A percentile compares a stretch with the other conserved stretches of the same genome.
These are phyloP conservation scores for Tephrocybe sp. DNA, from an alignment of 768 basidiomycete genomes.

Conservation along the genomic window DNA sequence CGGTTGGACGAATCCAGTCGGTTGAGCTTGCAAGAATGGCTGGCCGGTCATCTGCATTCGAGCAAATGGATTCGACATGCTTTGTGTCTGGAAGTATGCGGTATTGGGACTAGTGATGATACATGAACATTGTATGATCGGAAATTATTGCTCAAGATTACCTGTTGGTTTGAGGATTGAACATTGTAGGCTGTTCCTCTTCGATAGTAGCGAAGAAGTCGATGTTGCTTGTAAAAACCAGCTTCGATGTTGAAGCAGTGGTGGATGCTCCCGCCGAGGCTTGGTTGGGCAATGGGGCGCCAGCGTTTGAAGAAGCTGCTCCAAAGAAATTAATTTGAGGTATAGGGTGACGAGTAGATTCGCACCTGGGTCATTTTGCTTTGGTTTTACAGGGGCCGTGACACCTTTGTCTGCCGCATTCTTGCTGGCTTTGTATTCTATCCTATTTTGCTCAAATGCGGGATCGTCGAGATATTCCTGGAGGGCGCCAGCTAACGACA, in stretches of 20 bases:
- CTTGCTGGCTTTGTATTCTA: slow-evolving; percentile 88
- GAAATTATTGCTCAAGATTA: slow-evolving; percentile 18
- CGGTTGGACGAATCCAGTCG: slow-evolving; percentile 55
- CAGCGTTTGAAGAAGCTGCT: slow-evolving; percentile 2
- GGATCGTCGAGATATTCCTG: slow-evolving; percentile 97
- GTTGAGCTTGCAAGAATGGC: slow-evolving; percentile 49
- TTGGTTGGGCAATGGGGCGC: slow-evolving; percentile 1
- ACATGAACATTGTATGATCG: neutral
- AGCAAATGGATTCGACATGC: slow-evolving; percentile 75
- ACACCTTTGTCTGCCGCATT: slow-evolving; percentile 50
- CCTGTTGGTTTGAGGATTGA: slow-evolving; percentile 65
- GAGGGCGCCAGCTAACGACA: slow-evolving; percentile 88
- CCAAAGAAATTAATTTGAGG: neutral
- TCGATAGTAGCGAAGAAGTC: slow-evolving; percentile 95
- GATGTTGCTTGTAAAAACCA: slow-evolving; percentile 27
- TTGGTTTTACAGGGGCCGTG: slow-evolving; percentile 21
- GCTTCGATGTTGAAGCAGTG: slow-evolving; percentile 13
- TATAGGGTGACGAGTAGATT: slow-evolving; percentile 2
- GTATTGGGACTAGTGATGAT: slow-evolving; percentile 40
- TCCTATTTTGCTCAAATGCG: slow-evolving; percentile 92
- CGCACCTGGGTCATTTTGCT: slow-evolving; percentile 31
- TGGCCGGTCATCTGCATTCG: slow-evolving; percentile 57
- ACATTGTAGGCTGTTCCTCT: slow-evolving; percentile 71
- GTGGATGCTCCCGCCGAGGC: slow-evolving; percentile 15
- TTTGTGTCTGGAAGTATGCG: slow-evolving; percentile 57